Conservation (phyloP, 2,329 filamentous ascomycete species). For the Rhynchosporium secalis region DNA sequence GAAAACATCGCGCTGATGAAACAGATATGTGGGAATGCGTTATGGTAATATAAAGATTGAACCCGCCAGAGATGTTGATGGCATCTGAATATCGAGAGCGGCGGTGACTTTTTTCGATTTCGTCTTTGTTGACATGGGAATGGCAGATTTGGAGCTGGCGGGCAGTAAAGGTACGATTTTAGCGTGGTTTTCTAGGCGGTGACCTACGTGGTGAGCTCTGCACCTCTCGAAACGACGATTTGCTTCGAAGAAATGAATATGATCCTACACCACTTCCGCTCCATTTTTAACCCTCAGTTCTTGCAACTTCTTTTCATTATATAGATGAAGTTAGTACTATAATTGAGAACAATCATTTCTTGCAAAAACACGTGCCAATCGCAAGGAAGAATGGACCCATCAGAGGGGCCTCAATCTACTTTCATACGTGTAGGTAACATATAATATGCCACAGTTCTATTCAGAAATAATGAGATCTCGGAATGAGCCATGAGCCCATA, state of each 20-base stretch:
- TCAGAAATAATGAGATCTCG: not conserved
- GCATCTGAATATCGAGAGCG: conserved; percentile 17
- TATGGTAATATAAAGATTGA: not conserved
- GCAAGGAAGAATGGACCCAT: not conserved
- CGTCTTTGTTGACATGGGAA: conserved; percentile 16
- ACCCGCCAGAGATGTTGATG: conserved; percentile 6
- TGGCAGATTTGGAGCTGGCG: conserved; percentile 3
- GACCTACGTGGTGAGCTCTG: conserved; percentile 9
- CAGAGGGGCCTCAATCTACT: not conserved
- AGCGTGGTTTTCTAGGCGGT: conserved; percentile 1
- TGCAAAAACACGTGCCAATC: not conserved
- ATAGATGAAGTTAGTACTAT: no score
- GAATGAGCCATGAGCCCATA: no score
- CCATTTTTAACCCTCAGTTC: not conserved
- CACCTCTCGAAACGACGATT: conserved; percentile 8
- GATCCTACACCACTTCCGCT: not conserved
- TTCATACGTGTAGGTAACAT: no score
- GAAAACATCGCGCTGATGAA: conserved; percentile 55
- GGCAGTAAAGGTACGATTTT: conserved; percentile 1
- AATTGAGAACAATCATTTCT: not conserved
- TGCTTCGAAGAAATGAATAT: not conserved
- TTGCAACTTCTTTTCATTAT: not conserved
- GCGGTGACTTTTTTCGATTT: conserved; percentile 1
- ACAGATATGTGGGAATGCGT: not conserved
- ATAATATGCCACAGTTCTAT: not conserved